Conservation (phyloP, 805 yeast species). For the Saccharomyces eubayanus region DNA sequence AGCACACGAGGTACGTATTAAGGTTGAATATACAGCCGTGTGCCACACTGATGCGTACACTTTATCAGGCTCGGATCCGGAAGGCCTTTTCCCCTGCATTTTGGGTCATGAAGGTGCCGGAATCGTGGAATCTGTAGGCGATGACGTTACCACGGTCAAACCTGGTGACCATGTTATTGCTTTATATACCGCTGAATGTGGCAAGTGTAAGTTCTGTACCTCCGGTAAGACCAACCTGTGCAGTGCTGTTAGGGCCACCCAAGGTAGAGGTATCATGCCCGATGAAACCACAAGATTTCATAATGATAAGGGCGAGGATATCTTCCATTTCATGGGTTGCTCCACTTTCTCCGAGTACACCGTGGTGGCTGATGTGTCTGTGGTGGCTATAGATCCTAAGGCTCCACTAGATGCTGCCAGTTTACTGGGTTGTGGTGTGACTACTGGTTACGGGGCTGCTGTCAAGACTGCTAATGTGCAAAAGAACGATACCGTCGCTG, state of each 20-base stretch:
- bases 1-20: slow-evolving; percentile 95
- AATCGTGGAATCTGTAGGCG: slow-evolving; percentile 89
- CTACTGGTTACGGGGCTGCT: slow-evolving; percentile 98
- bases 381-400: slow-evolving; percentile 78
- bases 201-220: slow-evolving; percentile 87
- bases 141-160: slow-evolving; percentile 83
- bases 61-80: slow-evolving; percentile 89
- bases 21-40: slow-evolving; percentile 81
- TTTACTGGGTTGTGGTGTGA: slow-evolving; percentile 95
- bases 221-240: slow-evolving; percentile 96
- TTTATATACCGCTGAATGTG: slow-evolving; percentile 94
- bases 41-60: slow-evolving; percentile 99
- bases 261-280: slow-evolving; percentile 97
- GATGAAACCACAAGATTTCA: slow-evolving; percentile 92
- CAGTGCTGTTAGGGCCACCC: slow-evolving; percentile 92
- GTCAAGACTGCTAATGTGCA: slow-evolving; percentile 80
- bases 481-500: slow-evolving; percentile 88
- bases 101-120: slow-evolving; percentile 99
- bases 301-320: slow-evolving; percentile 66
- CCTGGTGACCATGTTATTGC: slow-evolving; percentile 92
- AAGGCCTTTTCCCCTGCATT: slow-evolving; percentile 88
- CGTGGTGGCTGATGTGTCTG: slow-evolving; percentile 94
- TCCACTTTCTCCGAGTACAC: slow-evolving; percentile 96
- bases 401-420: slow-evolving; percentile 85
- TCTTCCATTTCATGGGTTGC: slow-evolving; percentile 95